Evolutionary conservation across 139 green algal genomes (phyloP).

Genomic region (Closterium sp.): DNA sequence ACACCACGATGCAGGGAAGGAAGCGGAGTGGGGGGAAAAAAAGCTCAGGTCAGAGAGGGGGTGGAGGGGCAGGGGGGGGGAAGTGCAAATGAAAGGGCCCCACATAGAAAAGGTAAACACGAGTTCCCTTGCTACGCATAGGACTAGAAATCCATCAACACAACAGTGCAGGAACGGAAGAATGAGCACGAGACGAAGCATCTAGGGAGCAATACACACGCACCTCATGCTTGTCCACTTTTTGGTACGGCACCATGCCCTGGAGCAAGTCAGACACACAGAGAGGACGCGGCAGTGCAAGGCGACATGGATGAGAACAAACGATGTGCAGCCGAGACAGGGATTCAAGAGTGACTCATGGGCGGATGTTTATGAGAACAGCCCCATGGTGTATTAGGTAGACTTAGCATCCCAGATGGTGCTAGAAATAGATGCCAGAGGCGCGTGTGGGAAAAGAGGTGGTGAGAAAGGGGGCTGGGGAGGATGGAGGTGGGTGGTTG

Average conservation of each 20-base stretch:
- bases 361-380: too few species aligned
- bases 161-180: background rate
- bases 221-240: slow-evolving; percentile 31
- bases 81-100: background rate
- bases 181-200: background rate
- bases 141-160: too few species aligned
- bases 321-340: background rate
- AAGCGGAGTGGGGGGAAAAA: background rate
- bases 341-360: background rate
- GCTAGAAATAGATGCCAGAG: background rate
- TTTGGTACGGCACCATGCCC: slow-evolving; percentile 42
- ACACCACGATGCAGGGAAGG: background rate
- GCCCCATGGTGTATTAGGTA: too few species aligned
- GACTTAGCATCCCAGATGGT: too few species aligned
- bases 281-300: background rate
- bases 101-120: too few species aligned
- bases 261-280: background rate
- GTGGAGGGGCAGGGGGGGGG: background rate
- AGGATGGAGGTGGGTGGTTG: background rate
- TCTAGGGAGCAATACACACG: background rate
- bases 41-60: background rate
- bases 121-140: too few species aligned
- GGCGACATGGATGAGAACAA: background rate
- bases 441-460: background rate
- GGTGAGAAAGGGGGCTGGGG: background rate